phyloP scores from a whole-genome alignment of 805 yeast genomes.

The Wickerhamomyces tratensis region DNA sequence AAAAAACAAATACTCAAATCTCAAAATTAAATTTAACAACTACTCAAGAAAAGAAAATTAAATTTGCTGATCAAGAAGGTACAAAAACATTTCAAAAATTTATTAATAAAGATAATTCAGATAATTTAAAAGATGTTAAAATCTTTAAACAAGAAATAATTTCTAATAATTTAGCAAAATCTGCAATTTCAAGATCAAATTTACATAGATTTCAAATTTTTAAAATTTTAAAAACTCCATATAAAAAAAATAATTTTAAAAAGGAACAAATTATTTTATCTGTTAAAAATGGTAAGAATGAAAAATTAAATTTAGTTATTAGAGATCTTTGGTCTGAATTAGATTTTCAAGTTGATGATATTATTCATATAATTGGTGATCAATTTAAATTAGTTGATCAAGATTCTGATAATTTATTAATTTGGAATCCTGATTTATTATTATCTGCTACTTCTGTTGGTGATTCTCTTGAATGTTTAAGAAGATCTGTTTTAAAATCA shows the following conservation, averaged over 20 bases:
- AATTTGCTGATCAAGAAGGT: constrained; percentile 12
- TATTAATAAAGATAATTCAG: constrained; percentile 12
- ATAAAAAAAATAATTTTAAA: constrained; percentile 18
- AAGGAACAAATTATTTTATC: constrained; percentile 44
- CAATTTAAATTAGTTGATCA: constrained; percentile 35
- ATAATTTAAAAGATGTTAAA: constrained; percentile 1
- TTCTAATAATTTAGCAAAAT: constrained; percentile 21
- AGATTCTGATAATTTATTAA: constrained; percentile 47
- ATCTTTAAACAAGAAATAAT: constrained; percentile 2
- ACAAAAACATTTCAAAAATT: constrained; percentile 13
- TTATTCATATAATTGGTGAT: constrained; percentile 51
- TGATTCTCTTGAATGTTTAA: constrained; percentile 60
- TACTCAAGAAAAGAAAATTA: constrained; percentile 14
- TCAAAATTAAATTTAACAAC: constrained; percentile 2
- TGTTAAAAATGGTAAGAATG: constrained; percentile 31
- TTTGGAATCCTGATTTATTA: constrained; percentile 78
- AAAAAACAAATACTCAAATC: neutral
- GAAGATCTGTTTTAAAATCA: constrained; percentile 56
- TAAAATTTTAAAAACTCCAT: constrained; percentile 22
- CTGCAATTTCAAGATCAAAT: constrained; percentile 35
- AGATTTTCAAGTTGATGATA: constrained; percentile 38
- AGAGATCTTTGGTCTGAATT: constrained; percentile 54
- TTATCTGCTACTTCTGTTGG: constrained; percentile 78
- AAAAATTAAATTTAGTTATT: constrained; percentile 33
- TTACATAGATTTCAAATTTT: constrained; percentile 40